Evolutionary conservation across 192 early-diverging fungal species (phyloP).

Genomic region (Gonapodya prolifera): DNA sequence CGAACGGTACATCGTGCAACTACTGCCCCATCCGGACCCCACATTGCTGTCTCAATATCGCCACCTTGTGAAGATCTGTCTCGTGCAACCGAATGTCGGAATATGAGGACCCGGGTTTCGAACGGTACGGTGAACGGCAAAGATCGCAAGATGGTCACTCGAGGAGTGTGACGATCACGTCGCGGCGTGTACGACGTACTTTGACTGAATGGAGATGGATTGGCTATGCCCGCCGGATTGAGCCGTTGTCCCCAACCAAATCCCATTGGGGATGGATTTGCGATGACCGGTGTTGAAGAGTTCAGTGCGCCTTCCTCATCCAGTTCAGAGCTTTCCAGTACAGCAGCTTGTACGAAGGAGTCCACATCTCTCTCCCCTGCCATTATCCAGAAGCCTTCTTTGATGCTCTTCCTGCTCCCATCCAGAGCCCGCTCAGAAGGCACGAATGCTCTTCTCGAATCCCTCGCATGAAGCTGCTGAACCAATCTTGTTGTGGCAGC

Average conservation of each 20-base stretch:
- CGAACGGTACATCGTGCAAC: slow-evolving; percentile 41
- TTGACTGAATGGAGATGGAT: not conserved
- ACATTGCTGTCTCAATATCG: slow-evolving; percentile 9
- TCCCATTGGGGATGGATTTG: not conserved
- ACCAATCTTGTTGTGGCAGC: slow-evolving; percentile 50
- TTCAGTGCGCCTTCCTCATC: not conserved
- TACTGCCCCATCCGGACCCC: slow-evolving; percentile 2
- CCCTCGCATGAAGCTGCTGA: slow-evolving; percentile 62
- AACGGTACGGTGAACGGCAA: slow-evolving; percentile 91
- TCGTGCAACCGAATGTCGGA: slow-evolving; percentile 59
- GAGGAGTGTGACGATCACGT: slow-evolving; percentile 25
- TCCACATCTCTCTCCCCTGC: slow-evolving; percentile 40
- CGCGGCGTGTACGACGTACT: slow-evolving; percentile 13
- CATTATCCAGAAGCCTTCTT: slow-evolving; percentile 42
- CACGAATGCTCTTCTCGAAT: slow-evolving; percentile 12
- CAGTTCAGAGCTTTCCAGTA: slow-evolving; percentile 27
- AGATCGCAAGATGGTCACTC: slow-evolving; percentile 51
- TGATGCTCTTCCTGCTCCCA: not conserved
- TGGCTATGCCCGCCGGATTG: not conserved
- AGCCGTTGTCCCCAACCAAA: not conserved
- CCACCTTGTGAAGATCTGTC: slow-evolving; percentile 35
- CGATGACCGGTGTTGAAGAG: slow-evolving; percentile 2
- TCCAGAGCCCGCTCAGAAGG: not conserved
- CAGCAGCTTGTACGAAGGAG: slow-evolving; percentile 34
- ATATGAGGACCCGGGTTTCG: slow-evolving; percentile 73